Base-by-base conservation (phyloP, 2,329 filamentous ascomycete species). In the Apiospora arundinis region DNA sequence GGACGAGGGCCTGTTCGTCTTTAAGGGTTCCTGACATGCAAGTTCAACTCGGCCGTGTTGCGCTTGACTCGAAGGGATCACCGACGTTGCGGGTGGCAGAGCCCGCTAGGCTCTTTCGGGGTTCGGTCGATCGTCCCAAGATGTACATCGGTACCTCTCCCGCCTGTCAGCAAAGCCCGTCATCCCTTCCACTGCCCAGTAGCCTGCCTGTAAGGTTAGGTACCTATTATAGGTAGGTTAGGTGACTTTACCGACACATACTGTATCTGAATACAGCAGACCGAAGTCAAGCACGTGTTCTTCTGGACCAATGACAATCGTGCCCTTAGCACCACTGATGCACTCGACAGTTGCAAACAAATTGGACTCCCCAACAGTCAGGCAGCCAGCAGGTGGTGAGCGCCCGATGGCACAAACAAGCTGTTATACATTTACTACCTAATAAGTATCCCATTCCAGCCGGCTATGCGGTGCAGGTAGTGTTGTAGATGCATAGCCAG, bases 1-100 rank as follows among this genome's bases (percentile, higher is more conserved):
- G 28, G 32, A 42, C 11, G 68, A 23, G 45, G 68, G 72, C 56
- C 48, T 65, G 70, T 70, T 68, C 63, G 44, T 70, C 74, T 72
- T 75, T 74, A 74, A 76, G 75, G 70, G 70, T 72, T 71, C 56
- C 65, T 67, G 63, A 28, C 46, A 68, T 37, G 52, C 69, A 67
- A 44, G 32, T 32, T 32, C 32, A 32, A 32, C 75, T 75, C 74
- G 71, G 75, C 75, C 74, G 74, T 71, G 42, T 23, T 16, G 71
- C 71, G 74, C 78, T 79, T 79, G 71, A 70, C 78, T 75, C 45
- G 71, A 77, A 77, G 69, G 68, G 74, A 77, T 77, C 72, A 80
- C 78, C 78, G 78, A 80, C 72, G 69, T 56, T 68, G 69, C 68
- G 67, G 67, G 70, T 63, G 73, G 72, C 71, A 67, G 72, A 69